Percentiles rank a stretch among this genome's conserved stretches.
Conservation (phyloP, 495 filamentous ascomycete species). For the Hyaloscypha hepaticicola region DNA sequence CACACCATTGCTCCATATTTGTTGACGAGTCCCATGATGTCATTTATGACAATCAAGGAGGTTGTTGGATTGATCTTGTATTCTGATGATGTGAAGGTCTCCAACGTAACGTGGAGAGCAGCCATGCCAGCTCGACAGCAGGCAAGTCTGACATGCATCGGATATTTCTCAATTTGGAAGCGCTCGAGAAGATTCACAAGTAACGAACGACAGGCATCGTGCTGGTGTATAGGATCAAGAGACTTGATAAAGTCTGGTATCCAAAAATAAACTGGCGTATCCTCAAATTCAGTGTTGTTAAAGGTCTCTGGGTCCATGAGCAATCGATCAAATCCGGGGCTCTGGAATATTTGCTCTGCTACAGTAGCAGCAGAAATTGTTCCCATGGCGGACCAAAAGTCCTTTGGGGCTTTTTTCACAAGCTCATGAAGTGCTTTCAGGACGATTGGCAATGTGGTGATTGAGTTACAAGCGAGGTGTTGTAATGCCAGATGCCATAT, state of each 20-base stretch:
- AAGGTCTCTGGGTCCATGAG: slow-evolving; percentile 56
- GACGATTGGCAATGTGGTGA: slow-evolving; percentile 57
- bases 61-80: slow-evolving; percentile 45
- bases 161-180: slow-evolving; percentile 54
- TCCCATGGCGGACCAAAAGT: slow-evolving; percentile 86
- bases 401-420: slow-evolving; percentile 67
- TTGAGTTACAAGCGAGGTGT: slow-evolving; percentile 62
- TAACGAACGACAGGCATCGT: slow-evolving; percentile 69
- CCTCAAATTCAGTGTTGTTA: slow-evolving; percentile 48
- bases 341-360: slow-evolving; percentile 74
- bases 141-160: slow-evolving; percentile 38
- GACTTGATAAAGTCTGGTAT: slow-evolving; percentile 73
- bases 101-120: slow-evolving; percentile 44
- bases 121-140: slow-evolving; percentile 42
- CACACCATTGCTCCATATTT: slow-evolving; percentile 47
- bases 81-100: slow-evolving; percentile 42
- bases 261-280: slow-evolving; percentile 61
- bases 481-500: slow-evolving; percentile 74
- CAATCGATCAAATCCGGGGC: slow-evolving; percentile 61
- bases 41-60: slow-evolving; percentile 50
- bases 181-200: slow-evolving; percentile 66
- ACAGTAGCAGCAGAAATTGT: slow-evolving; percentile 71
- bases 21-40: slow-evolving; percentile 48
- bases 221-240: slow-evolving; percentile 65
- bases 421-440: slow-evolving; percentile 64